Base-by-base conservation (phyloP, 2,329 filamentous ascomycete species). In the Ophioceras dolichostomum region DNA sequence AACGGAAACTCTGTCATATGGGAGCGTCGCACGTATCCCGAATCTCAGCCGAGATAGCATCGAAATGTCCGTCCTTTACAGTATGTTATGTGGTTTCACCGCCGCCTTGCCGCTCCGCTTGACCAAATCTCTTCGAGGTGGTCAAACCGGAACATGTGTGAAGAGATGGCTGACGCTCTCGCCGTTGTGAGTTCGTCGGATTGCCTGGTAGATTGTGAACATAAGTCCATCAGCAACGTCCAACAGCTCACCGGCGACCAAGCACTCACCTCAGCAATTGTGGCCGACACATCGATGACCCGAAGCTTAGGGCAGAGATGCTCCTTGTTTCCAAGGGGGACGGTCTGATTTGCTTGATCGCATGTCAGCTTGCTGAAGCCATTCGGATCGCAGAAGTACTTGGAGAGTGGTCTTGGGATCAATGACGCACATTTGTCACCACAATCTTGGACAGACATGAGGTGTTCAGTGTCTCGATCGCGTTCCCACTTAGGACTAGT, bases 211-310 rank as follows among this genome's bases (percentile, higher is more conserved):
- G 22, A 26, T 26, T n/a, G n/a, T n/a, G n/a, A n/a, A n/a, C n/a
- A n/a, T n/a, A n/a, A n/a, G n/a, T n/a, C n/a, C n/a, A n/a, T n/a
- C n/a, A n/a, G n/a, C n/a, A n/a, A n/a, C n/a, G n/a, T n/a, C n/a
- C n/a, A n/a, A n/a, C n/a, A n/a, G n/a, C n/a, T n/a, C n/a, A n/a
- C n/a, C n/a, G n/a, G n/a, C n/a, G n/a, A 34, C 37, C 38, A 38
- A 31, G 29, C 41, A 41, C 36, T 32, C 19, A 37, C 36, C 58
- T 71, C 79, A n/a, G 76, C 79, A 40, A 83, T 64, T 26, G 87
- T 94, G 30, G 84, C 82, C 50, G 82, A 86, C 49, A 95, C 85
- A 59, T 95, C 88, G 56, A 95, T 94, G 39, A 88, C 88, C 60
- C 87, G 79, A 45, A 95, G 74, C 59, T 83, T 81, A 40, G 77